Evolutionary conservation across 768 basidiomycete species (phyloP), one percentile per base, ranked within the genome.

Genomic region (Tephrocybe sp.): DNA sequence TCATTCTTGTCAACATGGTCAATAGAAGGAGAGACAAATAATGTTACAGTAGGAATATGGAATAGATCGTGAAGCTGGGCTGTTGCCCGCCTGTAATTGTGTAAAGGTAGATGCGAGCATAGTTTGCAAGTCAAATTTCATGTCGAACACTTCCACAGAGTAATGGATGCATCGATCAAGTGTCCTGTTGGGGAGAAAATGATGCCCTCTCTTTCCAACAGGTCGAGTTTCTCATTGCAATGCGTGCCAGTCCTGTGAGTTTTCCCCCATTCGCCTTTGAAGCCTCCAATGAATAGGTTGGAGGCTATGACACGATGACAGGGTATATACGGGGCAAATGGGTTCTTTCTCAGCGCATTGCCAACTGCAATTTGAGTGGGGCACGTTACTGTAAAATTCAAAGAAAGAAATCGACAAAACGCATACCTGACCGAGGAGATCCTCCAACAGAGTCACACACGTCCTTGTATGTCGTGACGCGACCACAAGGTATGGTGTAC

Each of bases 231-330:
- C 49, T 69, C 65, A 41, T 72, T 63, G 49, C 67, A 75, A 21
- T 70, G 65, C 2, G 64, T 69, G 25, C 75, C 72, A 0, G 73
- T 69, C 39, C 70, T 71, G 48, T 68, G 59, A n/a, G 68, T 63
- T 24, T 65, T 69, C 3, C 75, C 77, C 79, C 82, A 83, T 62
- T 84, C 79, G 15, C 83, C 84, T 33, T 64, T 69, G 59, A 81
- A 86, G 0, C 86, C 86, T 2, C 84, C 85, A 11, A 86, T 69
- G 46, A 73, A 83, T 10, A 74, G 61, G 53, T 74, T 78, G 4
- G 82, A 78, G 0, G 84, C 81, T 12, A 88, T 77, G 45, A 88
- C 75, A 27, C 86, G 78, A 57, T 88, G 86, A 52, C 86, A 88
- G 0, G 86, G 86, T 4, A 88, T 72, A 50, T 70, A 74, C 0